phyloP scores from a whole-genome alignment of 371 early-diverging fungal species.

The Mortierella sp. region DNA sequence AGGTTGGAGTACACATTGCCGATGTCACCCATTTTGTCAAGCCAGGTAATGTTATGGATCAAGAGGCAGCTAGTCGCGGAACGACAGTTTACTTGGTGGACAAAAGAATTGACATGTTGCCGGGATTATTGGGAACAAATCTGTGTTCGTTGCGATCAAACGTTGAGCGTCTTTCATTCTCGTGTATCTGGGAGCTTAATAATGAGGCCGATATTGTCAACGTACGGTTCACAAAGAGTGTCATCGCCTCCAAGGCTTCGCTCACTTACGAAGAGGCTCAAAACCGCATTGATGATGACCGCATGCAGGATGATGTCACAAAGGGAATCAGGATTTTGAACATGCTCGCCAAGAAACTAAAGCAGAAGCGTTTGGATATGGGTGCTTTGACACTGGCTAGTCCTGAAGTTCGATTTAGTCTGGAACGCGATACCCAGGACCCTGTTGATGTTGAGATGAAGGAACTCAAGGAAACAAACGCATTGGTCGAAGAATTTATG shows the following conservation, averaged over 20 bases:
- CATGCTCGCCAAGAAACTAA: constrained; percentile 89
- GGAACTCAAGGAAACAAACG: constrained; percentile 94
- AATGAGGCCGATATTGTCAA: constrained; percentile 81
- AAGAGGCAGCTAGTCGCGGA: constrained; percentile 90
- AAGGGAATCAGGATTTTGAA: constrained; percentile 87
- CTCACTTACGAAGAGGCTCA: constrained; percentile 99
- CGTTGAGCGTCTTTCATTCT: constrained; percentile 94
- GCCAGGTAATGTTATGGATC: constrained; percentile 87
- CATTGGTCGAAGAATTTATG: constrained; percentile 99
- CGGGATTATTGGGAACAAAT: constrained; percentile 89
- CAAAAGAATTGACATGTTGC: constrained; percentile 98
- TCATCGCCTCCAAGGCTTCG: constrained; percentile 94
- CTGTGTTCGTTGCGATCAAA: constrained; percentile 93
- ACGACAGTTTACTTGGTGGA: constrained; percentile 97
- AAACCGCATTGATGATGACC: constrained; percentile 88
- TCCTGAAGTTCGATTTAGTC: constrained; percentile 89
- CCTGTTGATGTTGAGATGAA: constrained; percentile 90
- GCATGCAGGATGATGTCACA: constrained; percentile 86
- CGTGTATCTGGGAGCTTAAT: constrained; percentile 86
- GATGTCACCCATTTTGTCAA: constrained; percentile 98
- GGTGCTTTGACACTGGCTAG: constrained; percentile 90
- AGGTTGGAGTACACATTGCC: constrained; percentile 96
- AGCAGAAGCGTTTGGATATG: constrained; percentile 76
- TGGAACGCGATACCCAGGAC: constrained; percentile 91
- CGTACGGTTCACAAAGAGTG: constrained; percentile 84